Base-by-base conservation (phyloP, 2,329 filamentous ascomycete species). In the Diaporthe vexans region DNA sequence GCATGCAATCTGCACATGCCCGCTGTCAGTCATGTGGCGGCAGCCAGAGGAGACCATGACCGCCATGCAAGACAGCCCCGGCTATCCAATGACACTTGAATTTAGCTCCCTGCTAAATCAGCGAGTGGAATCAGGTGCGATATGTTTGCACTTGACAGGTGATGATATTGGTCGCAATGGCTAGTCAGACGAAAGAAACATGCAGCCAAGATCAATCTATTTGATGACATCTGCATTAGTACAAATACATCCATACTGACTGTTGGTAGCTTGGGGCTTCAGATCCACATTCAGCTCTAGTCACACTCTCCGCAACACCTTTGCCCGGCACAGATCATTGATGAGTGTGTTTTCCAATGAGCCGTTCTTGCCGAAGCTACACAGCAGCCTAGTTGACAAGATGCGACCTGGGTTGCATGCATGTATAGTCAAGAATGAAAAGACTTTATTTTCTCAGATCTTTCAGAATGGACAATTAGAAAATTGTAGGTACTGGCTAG, bases 141-240 rank as follows among this genome's bases (percentile, higher is more conserved):
- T n/a, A 6, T 33, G 59, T 48, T 19, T 3, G 3, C 19, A 8
- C 35, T 24, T 35, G 13, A 4, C 43, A 65, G 26, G 21, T 15
- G 11, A 4, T 40, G 37, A 40, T 40, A 7, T 40, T 40, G 37
- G 37, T 40, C 11, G 37, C 37, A 40, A 40, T 40, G 37, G 37
- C 37, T 15, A 4, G 37, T 10, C 33, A n/a, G 26, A 11, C 21
- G 21, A 17, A 21, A 21, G 15, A 52, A 10, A 10, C 29, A 37
- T 67, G 26, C 29, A 17, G 46, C 61, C 61, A 37, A 67, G 61
- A 17, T 35, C 61, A 67, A 46, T 4, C 61, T 51, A 67, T 24
- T 67, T 65, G 59, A 65, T 65, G 59, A 65, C 59, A 48, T 33
- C 29, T 5, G 6, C 29, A 33, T 33, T 3, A 33, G 29, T 17